These are phyloP conservation scores for Sporisorium graminicola DNA, from an alignment of 1,284 basidiomycete genomes.

Conservation along the genomic window DNA sequence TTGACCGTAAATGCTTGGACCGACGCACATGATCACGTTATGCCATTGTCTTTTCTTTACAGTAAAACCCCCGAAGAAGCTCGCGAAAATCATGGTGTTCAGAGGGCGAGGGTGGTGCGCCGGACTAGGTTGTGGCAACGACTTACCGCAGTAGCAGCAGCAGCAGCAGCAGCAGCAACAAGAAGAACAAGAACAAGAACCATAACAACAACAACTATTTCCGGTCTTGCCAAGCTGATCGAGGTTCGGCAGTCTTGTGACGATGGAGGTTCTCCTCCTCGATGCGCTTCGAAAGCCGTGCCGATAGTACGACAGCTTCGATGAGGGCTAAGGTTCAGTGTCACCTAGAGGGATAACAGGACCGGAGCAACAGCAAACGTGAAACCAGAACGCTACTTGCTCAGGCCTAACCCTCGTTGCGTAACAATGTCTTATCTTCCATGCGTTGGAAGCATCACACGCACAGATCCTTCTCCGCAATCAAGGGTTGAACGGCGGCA, in stretches of 20 bases:
- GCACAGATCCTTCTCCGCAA: background rate
- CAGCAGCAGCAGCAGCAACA: background rate
- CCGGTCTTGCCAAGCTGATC: no score
- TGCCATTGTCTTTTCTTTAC: background rate
- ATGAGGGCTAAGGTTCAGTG: background rate
- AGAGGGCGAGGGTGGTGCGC: background rate
- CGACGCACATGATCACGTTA: background rate
- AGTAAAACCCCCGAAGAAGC: background rate
- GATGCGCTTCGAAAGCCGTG: background rate
- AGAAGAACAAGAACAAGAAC: no score
- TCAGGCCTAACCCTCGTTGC: background rate
- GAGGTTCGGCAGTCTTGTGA: background rate
- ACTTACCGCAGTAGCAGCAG: background rate
- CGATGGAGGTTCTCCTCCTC: background rate
- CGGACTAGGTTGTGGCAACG: background rate
- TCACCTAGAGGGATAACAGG: background rate
- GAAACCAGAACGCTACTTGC: background rate
- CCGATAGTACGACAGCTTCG: background rate
- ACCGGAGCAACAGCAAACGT: background rate
- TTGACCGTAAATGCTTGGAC: background rate
- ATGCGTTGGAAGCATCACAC: background rate
- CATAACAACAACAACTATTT: no score
- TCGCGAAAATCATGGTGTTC: background rate
- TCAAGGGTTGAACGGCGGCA: background rate
- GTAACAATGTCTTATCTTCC: background rate